A percentile compares a stretch with the other conserved stretches of the same genome.
These are phyloP conservation scores for Nigrograna mackinnonii DNA, from an alignment of 2,329 filamentous ascomycete genomes.

Conservation along the genomic window DNA sequence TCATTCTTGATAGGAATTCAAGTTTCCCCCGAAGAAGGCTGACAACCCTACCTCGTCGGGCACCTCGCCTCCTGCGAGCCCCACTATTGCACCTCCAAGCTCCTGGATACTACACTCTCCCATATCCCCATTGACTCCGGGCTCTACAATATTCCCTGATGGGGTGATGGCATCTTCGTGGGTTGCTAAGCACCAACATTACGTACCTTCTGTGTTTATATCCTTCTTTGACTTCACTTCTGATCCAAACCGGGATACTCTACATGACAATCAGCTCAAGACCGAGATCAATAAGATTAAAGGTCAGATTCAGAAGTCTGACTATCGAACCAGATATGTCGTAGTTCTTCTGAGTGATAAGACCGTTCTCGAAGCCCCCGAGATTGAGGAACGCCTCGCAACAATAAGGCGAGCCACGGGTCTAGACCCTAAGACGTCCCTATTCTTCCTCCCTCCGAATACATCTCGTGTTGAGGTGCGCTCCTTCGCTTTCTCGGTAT, in stretches of 20 bases:
- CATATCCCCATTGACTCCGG: slow-evolving; percentile 84
- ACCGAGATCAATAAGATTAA: slow-evolving; percentile 81
- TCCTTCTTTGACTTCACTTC: slow-evolving; percentile 79
- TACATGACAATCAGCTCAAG: slow-evolving; percentile 88
- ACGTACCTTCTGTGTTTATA: slow-evolving; percentile 78
- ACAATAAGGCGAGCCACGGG: slow-evolving; percentile 79
- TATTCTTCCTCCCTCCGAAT: slow-evolving; percentile 81
- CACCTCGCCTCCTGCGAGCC: slow-evolving; percentile 54
- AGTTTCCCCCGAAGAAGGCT: slow-evolving; percentile 65
- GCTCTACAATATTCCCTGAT: slow-evolving; percentile 84
- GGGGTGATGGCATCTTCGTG: slow-evolving; percentile 81
- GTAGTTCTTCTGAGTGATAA: slow-evolving; percentile 79
- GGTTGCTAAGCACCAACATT: slow-evolving; percentile 85
- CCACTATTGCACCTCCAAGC: slow-evolving; percentile 52
- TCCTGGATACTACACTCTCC: slow-evolving; percentile 77
- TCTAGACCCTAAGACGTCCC: slow-evolving; percentile 75
- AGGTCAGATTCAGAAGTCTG: slow-evolving; percentile 67
- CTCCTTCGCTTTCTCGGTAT: slow-evolving; percentile 72
- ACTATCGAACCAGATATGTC: slow-evolving; percentile 77
- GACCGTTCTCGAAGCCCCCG: slow-evolving; percentile 58
- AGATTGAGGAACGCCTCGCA: slow-evolving; percentile 75
- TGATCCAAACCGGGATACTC: slow-evolving; percentile 71
- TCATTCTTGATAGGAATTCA: slow-evolving; percentile 50
- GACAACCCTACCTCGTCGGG: slow-evolving; percentile 59
- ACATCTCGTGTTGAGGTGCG: slow-evolving; percentile 72